Evolutionary conservation across 2,329 filamentous ascomycete genomes (phyloP).

Genomic region (Ophiostoma himal-ulmi): DNA sequence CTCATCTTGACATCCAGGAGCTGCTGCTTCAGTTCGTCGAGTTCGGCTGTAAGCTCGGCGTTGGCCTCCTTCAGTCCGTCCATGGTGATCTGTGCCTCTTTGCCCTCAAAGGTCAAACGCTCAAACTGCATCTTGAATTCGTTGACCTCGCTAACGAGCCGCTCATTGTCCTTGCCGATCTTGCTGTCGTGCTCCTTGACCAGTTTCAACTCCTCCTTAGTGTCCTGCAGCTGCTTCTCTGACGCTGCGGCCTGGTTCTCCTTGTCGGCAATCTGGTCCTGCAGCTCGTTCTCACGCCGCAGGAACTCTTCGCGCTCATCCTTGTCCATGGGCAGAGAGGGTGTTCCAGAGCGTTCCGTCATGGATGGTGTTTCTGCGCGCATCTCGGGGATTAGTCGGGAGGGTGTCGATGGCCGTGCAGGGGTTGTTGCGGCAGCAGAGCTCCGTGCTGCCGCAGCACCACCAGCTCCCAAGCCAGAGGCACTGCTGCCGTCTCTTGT

Average conservation of each 20-base stretch:
- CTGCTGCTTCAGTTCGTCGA: slow-evolving; percentile 95
- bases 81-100: slow-evolving; percentile 96
- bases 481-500: slow-evolving; percentile 43
- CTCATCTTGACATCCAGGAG: slow-evolving; percentile 94
- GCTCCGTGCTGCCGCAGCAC: slow-evolving; percentile 49
- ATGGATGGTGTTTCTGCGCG: slow-evolving; percentile 55
- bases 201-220: slow-evolving; percentile 76
- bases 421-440: slow-evolving; percentile 49
- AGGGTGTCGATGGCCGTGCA: slow-evolving; percentile 49
- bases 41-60: slow-evolving; percentile 78
- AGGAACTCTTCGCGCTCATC: slow-evolving; percentile 96
- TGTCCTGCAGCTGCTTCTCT: slow-evolving; percentile 74
- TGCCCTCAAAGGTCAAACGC: slow-evolving; percentile 90
- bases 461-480: slow-evolving; percentile 39
- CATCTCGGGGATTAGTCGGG: slow-evolving; percentile 49
- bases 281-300: slow-evolving; percentile 89
- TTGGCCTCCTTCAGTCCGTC: slow-evolving; percentile 96
- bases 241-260: slow-evolving; percentile 73
- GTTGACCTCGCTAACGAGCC: slow-evolving; percentile 76
- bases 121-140: slow-evolving; percentile 96
- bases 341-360: slow-evolving; percentile 77
- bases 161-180: slow-evolving; percentile 84
- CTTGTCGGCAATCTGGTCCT: slow-evolving; percentile 91
- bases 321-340: slow-evolving; percentile 82
- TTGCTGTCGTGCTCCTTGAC: slow-evolving; percentile 82